Evolutionary conservation across 2,329 filamentous ascomycete species (phyloP).

Genomic region (Pseudocercospora vitis): DNA sequence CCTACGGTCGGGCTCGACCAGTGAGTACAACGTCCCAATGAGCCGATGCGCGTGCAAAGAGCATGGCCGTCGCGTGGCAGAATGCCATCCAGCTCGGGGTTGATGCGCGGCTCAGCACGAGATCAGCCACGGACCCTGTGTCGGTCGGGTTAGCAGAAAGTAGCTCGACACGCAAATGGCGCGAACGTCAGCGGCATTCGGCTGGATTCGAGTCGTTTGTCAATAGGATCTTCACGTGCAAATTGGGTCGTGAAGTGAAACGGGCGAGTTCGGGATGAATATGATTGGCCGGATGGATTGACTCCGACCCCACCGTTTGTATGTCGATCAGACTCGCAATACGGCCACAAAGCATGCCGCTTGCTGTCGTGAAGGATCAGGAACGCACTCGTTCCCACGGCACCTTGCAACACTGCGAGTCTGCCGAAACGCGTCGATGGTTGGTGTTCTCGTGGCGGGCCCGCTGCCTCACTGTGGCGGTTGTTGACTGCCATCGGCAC

Average conservation of each 20-base stretch:
- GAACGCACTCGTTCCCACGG: not conserved
- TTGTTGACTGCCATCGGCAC: not conserved
- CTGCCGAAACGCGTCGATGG: not conserved
- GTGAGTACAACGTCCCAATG: not conserved
- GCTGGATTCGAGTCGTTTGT: not conserved
- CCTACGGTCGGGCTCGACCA: not conserved
- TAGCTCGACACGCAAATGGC: not conserved
- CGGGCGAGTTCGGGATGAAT: not conserved
- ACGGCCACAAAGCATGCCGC: not conserved
- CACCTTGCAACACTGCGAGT: not conserved
- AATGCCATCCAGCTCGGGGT: not conserved
- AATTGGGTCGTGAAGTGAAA: not conserved
- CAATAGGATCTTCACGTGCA: not conserved
- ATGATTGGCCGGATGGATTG: conserved; percentile 3
- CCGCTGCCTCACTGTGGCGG: not conserved
- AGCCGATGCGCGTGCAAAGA: not conserved
- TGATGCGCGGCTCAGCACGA: not conserved
- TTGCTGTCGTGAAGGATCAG: not conserved
- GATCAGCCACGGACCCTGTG: not conserved
- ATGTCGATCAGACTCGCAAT: not conserved
- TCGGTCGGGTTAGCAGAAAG: not conserved
- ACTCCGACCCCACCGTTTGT: not conserved
- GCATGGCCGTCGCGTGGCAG: conserved; percentile 2
- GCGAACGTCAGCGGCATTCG: not conserved
- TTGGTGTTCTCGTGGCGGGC: not conserved